These are phyloP conservation scores for Pestalotiopsis sp. DNA, from an alignment of 2,329 filamentous ascomycete species.

Conservation along the genomic window DNA sequence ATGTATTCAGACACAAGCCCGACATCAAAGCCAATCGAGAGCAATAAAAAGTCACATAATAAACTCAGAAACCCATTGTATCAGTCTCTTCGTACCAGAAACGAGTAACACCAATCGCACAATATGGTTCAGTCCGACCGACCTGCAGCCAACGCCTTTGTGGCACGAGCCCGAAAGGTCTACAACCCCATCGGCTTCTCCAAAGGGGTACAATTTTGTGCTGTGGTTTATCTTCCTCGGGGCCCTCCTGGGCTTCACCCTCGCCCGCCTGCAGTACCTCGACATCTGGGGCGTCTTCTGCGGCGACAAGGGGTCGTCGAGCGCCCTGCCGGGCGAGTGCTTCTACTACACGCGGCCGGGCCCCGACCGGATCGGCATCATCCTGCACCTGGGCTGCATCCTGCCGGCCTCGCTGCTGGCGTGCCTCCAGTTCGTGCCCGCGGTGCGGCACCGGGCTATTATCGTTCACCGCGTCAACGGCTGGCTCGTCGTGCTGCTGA, in stretches of 20 bases:
- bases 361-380: constrained; percentile 40
- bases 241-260: constrained; percentile 47
- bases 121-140: constrained; percentile 6
- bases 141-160: constrained; percentile 35
- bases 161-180: constrained; percentile 31
- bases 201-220: constrained; percentile 59
- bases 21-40: too few relatives aligned
- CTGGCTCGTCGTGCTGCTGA: constrained; percentile 53
- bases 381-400: constrained; percentile 47
- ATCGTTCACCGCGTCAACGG: constrained; percentile 63
- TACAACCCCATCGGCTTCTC: constrained; percentile 55
- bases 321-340: constrained; percentile 41
- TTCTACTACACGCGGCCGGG: constrained; percentile 36
- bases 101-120: neutral
- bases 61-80: neutral
- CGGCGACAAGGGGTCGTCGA: constrained; percentile 19
- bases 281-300: constrained; percentile 45
- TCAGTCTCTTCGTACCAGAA: neutral
- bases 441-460: constrained; percentile 47
- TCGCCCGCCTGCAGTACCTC: constrained; percentile 52
- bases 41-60: neutral
- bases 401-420: constrained; percentile 47
- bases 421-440: constrained; percentile 51
- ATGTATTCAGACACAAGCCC: too few relatives aligned
- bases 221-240: constrained; percentile 54